A percentile compares a stretch with the other conserved stretches of the same genome.
Evolutionary conservation across 495 filamentous ascomycete genomes (phyloP).

Genomic region (Sphaerosporella brunnea): DNA sequence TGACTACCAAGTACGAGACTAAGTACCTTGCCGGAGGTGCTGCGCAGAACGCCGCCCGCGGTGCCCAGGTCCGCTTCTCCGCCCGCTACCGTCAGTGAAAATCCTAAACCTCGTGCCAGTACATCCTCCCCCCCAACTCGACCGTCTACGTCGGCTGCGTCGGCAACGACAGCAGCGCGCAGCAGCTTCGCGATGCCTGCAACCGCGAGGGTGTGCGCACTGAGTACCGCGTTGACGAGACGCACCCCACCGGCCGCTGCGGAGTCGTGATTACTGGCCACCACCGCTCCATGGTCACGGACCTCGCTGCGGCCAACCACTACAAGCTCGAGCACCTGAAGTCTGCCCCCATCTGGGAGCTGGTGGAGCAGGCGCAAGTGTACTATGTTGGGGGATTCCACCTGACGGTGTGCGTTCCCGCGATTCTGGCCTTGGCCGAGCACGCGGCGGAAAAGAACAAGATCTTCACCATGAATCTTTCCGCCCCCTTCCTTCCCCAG

Average conservation of each 20-base stretch:
- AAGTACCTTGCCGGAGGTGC: slow-evolving; percentile 93
- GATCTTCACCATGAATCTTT: slow-evolving; percentile 73
- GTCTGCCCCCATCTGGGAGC: slow-evolving; percentile 71
- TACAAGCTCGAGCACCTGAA: slow-evolving; percentile 92
- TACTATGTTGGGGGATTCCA: slow-evolving; percentile 93
- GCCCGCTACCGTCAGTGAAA: no score
- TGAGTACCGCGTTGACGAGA: slow-evolving; percentile 79
- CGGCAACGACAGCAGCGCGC: slow-evolving; percentile 78
- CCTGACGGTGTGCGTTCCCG: slow-evolving; percentile 73
- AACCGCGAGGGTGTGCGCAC: slow-evolving; percentile 63
- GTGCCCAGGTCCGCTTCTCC: slow-evolving; percentile 51
- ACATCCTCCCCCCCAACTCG: slow-evolving; percentile 72
- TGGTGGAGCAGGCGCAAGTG: slow-evolving; percentile 69
- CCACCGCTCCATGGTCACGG: slow-evolving; percentile 82
- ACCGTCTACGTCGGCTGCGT: slow-evolving; percentile 87
- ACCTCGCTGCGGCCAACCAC: slow-evolving; percentile 88
- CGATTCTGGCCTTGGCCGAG: slow-evolving; percentile 71
- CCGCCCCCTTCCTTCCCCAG: slow-evolving; percentile 84
- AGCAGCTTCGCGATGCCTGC: slow-evolving; percentile 61
- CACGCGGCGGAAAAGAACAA: slow-evolving; percentile 81
- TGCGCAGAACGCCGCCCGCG: slow-evolving; percentile 94
- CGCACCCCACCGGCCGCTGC: slow-evolving; percentile 73
- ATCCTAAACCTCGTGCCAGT: no score
- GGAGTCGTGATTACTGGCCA: slow-evolving; percentile 92
- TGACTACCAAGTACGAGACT: slow-evolving; percentile 67